Base-by-base conservation (phyloP, 2,329 filamentous ascomycete genomes). In the Alternaria solani region DNA sequence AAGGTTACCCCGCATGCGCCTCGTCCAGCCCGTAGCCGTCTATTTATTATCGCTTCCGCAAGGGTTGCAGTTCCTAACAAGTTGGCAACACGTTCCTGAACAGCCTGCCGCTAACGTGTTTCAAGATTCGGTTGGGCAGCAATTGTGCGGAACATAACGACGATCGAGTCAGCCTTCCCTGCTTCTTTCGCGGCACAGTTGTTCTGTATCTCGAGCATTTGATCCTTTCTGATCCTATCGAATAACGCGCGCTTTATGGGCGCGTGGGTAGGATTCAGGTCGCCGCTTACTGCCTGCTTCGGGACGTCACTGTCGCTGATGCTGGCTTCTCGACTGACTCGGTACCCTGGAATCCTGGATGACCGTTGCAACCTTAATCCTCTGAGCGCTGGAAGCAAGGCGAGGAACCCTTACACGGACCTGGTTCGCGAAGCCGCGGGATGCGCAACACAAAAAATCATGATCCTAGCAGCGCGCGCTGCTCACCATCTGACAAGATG, bases 291-390 rank as follows among this genome's bases (percentile, higher is more conserved):
- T 51, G 42, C 26, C 49, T 48, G 53, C 60, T 55, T 54, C 49
- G 38, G 38, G 34, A 63, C 51, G 47, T 54, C 41, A 48, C 20
- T 54, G 39, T 38, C 49, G 25, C 36, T 12, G 42, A 57, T 23
- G 46, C 39, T 47, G 32, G 53, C 34, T 47, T 44, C 34, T 47
- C 18, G 51, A 43, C 12, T 65, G 67, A 69, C 64, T 71, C 65
- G 59, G 55, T 32, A 57, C 59, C 60, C 61, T 57, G 32, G 49
- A 67, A 57, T 57, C 60, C 61, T 57, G 32, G 51, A 67, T 57
- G 43, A 55, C 59, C 65, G 67, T 71, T 71, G 65, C 61, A 64
- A 53, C 59, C 57, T 51, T 63, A 63, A 67, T 69, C 52, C 61
- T 62, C 55, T 44, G 38, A 36, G 23, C 42, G 49, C 12, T 20